Base-by-base conservation (phyloP, 345 rosid species). In the Pistacia integerrima region DNA sequence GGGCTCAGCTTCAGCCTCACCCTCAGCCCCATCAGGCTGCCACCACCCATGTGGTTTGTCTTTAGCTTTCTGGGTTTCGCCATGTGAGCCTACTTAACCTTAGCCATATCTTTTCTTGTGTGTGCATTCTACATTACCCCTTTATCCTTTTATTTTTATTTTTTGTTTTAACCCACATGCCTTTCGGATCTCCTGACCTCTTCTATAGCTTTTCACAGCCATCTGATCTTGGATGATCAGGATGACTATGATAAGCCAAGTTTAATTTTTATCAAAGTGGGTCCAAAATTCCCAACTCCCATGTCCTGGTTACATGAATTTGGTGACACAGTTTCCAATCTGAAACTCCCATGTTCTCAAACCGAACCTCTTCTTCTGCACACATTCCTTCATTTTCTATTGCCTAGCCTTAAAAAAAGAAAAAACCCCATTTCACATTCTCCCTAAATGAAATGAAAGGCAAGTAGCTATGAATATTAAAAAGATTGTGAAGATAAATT, bases 21-120 rank as follows among this genome's bases (percentile, higher is more conserved):
- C 2, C 14, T 25, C 25, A 36, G 77, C 59, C 74, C 65, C n/a
- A 67, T 70, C 41, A 71, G 54, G 78, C 67, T 35, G 76, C 80
- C 56, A 82, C 78, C 81, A 59, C 75, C 82, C 86, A 80, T 74
- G 81, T 85, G 82, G 78, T 67, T 56, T 82, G 84, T 70, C 79
- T 69, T 11, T 11, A 20, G 61, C 51, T 73, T 85, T 66, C 64
- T 73, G 77, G 69, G 64, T 73, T 73, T 48, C 73, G 56, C 74
- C 86, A 80, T 82, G 81, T 82, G 88, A 78, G 54, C 51, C 80
- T 78, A 46, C 38, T 1, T 46, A 5, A 41, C 46, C 46, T 41
- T 41, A 6, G 8, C 1, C 65, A 70, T 63, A 69, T 22, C 41
- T n/a, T 60, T 60, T 2, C 22, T 25, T 48, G 3, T 48, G 33